phyloP scores from a whole-genome alignment of 352 stramenopile genomes.

The Elongisporangium prolatum region DNA sequence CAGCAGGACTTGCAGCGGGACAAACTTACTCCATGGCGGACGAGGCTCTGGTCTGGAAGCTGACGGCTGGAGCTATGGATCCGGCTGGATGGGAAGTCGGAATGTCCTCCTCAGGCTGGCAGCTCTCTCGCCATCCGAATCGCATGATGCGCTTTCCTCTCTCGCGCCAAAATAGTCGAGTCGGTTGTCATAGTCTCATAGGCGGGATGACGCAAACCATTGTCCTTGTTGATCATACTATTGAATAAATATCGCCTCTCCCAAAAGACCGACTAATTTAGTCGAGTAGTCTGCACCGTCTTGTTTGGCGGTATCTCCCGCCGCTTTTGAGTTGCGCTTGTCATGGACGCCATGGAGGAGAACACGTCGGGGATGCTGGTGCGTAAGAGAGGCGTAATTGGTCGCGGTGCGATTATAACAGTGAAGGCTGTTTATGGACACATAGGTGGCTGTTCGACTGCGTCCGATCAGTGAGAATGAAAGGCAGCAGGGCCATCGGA shows the following conservation, averaged over 20 bases:
- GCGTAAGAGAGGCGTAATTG: neutral
- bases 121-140: neutral
- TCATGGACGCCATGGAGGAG: conserved; percentile 17
- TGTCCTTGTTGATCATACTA: no score
- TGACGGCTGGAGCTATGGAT: neutral
- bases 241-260: neutral
- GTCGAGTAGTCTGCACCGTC: neutral
- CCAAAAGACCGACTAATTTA: neutral
- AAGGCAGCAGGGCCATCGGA: conserved; percentile 37
- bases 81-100: neutral
- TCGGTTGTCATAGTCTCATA: neutral
- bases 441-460: conserved; percentile 47
- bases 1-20: no score
- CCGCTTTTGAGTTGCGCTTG: neutral
- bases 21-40: neutral
- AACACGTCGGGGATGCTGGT: conserved; percentile 41
- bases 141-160: conserved; percentile 1
- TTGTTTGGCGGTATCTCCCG: neutral
- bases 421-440: neutral
- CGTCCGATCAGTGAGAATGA: conserved; percentile 39
- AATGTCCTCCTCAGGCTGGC: neutral
- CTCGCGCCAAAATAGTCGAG: conserved; percentile 1
- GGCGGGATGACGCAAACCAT: neutral
- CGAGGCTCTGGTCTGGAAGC: neutral
- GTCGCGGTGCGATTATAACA: neutral